Evolutionary conservation across 768 basidiomycete genomes (phyloP), one percentile per base, ranked within the genome.

Genomic region (Pulveroboletus sp.): DNA sequence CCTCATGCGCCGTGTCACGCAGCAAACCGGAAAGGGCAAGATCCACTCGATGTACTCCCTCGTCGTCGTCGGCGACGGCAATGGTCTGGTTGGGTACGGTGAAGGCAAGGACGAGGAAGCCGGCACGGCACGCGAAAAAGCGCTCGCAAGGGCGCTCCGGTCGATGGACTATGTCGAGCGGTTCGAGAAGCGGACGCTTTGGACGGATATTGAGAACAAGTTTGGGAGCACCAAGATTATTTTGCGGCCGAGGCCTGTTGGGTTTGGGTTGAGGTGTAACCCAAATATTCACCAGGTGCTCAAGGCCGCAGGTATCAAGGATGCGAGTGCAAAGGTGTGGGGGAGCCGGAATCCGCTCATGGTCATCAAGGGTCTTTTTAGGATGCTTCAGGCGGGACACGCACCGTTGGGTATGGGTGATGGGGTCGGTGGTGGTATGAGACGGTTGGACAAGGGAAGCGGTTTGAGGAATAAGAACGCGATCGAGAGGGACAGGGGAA

Each of bases 1-100:
- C 49, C 51, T 80, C 52, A 55, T 51, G 53, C 78, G 84, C 6
- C 72, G 82, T 35, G 85, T 94, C 57, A 82, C 81, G 5, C 87
- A 91, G 52, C 94, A 97, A 77, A 97, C 94, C 0, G 85, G 87
- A 47, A 98, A 97, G 70, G 97, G 97, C 13, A 95, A 92, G 63
- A 86, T 88, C 52, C 75, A 78, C 23, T 77, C 82, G 16, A 66
- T 76, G 43, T 80, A 80, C 44, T 71, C 73, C 33, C 76, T 89
- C 54, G 78, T 84, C 55, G 80, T 94, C 51, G 81, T 89, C 29
- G 92, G 92, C 3, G 82, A 94, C 62, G 89, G 90, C 3, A 74
- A 87, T 31, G 93, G 92, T 0, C 74, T 94, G 23, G 82, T 95
- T 0, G 92, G 92, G 4, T 75, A 83, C 32, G 92, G 92, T 4